These are phyloP conservation scores for Blastobotrys proliferans DNA, from an alignment of 1,139 yeast genomes.

Conservation along the genomic window DNA sequence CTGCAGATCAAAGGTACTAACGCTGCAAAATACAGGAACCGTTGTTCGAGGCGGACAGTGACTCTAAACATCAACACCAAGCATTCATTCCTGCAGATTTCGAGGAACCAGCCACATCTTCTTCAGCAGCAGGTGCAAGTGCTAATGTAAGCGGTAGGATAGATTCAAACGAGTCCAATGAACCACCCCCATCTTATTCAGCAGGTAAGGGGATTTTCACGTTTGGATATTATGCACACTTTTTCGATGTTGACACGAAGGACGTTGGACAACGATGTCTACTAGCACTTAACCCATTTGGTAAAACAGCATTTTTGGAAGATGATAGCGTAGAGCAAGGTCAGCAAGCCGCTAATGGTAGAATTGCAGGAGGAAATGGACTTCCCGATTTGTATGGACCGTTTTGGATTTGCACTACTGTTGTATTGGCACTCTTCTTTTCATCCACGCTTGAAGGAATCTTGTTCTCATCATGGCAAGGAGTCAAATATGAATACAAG, in stretches of 20 bases:
- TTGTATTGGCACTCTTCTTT: conserved; percentile 67
- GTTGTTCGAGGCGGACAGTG: neutral
- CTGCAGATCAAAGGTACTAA: neutral
- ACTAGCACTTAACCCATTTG: conserved; percentile 36
- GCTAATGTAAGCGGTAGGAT: conserved; percentile 14
- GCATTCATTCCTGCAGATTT: conserved; percentile 31
- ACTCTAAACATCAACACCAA: conserved; percentile 24
- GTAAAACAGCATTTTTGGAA: conserved; percentile 31
- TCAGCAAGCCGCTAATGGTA: conserved; percentile 30
- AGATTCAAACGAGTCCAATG: neutral
- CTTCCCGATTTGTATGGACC: conserved; percentile 71
- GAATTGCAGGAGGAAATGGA: conserved; percentile 24
- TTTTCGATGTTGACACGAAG: conserved; percentile 60
- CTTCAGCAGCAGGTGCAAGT: neutral
- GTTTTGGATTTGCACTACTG: conserved; percentile 79
- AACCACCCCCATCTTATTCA: conserved; percentile 8
- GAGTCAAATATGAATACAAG: conserved; percentile 50
- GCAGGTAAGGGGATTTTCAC: conserved; percentile 46
- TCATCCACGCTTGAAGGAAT: conserved; percentile 61
- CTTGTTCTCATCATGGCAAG: conserved; percentile 41
- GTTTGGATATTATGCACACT: conserved; percentile 52
- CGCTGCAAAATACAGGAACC: neutral
- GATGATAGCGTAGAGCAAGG: conserved; percentile 31
- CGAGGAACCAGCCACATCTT: conserved; percentile 17
- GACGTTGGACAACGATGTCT: conserved; percentile 44